Base-by-base conservation (phyloP, 495 filamentous ascomycete genomes). In the Xylaria nigripes region DNA sequence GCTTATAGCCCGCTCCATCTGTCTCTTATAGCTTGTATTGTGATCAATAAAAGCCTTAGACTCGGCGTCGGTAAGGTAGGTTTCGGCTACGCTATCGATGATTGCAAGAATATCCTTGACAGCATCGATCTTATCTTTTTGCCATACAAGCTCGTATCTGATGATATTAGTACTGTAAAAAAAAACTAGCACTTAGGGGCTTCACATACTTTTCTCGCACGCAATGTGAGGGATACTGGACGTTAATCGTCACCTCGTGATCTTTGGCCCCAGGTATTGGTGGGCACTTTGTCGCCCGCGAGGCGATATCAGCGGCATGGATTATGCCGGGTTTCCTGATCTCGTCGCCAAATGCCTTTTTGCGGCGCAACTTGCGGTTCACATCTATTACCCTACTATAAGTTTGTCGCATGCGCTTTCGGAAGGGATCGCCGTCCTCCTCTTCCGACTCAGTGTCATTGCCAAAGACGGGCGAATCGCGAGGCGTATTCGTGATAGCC, bases 41-140 rank as follows among this genome's bases (percentile, higher is more conserved):
- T 88, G 87, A 60, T 93, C 77, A 52, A 82, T 78, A 57, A 95
- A 86, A 42, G 75, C 68, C 27, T 81, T 75, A 15, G 78, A 75
- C 57, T 87, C 73, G 19, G 80, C 78, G 12, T 80, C 72, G 18
- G 84, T 83, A 22, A 95, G 77, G 68, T 95, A 95, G 62, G 83
- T 78, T 27, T 81, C 75, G 22, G 81, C 77, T 22, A 95, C 84
- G 23, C 79, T 77, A 53, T 89, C 81, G 45, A 95, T 82, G 13
- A 89, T 86, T 45, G 85, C 78, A 50, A 86, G 74, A 56, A 96
- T 96, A 58, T 97, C 93, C 60, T 86, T 81, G 51, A 91, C 70
- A 5, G 90, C 85, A 57, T 89, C 84, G 71, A 95, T 96, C 61
- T 93, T 80, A 38, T 93, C 87, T 55, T 81, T 82, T 15, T 87